Percentiles rank a stretch among this genome's conserved stretches.
phyloP scores from a whole-genome alignment of 345 rosid genomes.

The Arabis hirsuta region DNA sequence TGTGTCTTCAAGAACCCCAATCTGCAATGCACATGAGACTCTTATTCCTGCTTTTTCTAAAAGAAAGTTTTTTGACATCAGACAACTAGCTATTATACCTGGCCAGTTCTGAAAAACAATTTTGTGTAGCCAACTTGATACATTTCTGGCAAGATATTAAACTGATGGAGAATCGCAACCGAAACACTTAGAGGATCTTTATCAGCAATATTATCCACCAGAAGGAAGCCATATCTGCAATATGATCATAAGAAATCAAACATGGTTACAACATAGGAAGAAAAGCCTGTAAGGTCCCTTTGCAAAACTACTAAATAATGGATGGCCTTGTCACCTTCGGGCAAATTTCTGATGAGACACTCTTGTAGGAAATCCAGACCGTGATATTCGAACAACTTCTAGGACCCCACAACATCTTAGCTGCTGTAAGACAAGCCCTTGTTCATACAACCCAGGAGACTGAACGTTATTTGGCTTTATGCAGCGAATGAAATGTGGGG shows the following conservation, averaged over 20 bases:
- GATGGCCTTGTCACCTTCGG: constrained; percentile 58
- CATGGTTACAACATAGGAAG: constrained; percentile 15
- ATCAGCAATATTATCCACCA: constrained; percentile 74
- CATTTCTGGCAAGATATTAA: constrained; percentile 96
- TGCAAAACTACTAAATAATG: constrained; percentile 25
- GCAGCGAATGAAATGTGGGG: constrained; percentile 98
- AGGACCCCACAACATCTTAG: constrained; percentile 97
- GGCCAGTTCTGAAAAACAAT: constrained; percentile 94
- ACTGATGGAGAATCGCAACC: constrained; percentile 98
- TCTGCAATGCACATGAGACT: constrained; percentile 54
- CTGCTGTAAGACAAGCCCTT: constrained; percentile 93
- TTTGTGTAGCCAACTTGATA: constrained; percentile 99
- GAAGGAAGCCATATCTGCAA: constrained; percentile 93
- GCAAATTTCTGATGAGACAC: constrained; percentile 97
- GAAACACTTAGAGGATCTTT: constrained; percentile 95
- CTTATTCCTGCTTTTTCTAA: constrained; percentile 15
- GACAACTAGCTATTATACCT: constrained; percentile 56
- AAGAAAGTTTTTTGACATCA: not conserved
- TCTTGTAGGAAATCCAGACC: constrained; percentile 98
- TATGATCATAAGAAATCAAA: constrained; percentile 32
- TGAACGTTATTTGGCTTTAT: constrained; percentile 93
- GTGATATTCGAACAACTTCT: constrained; percentile 96
- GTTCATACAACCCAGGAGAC: constrained; percentile 88
- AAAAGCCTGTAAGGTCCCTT: constrained; percentile 13
- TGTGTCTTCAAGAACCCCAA: constrained; percentile 97